A percentile compares a stretch with the other conserved stretches of the same genome.
Evolutionary conservation across 2,329 filamentous ascomycete genomes (phyloP).

Genomic region (Rutstroemia sydowiana): DNA sequence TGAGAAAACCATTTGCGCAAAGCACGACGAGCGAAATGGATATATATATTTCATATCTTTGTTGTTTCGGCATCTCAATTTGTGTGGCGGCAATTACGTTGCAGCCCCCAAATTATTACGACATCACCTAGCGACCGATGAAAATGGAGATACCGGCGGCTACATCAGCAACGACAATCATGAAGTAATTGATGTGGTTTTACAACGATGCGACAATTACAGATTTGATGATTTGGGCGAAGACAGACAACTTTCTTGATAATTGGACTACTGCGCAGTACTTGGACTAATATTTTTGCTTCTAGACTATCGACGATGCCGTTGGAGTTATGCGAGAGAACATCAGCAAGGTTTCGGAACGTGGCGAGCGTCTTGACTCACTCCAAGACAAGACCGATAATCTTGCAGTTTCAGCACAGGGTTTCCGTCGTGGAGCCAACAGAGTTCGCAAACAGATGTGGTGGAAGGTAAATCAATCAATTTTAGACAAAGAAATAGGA

Average conservation of each 20-base stretch:
- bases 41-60: not conserved
- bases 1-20: too few species aligned
- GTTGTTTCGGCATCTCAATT: constrained; percentile 7
- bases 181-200: too few species aligned
- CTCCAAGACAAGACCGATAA: constrained; percentile 94
- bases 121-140: not conserved
- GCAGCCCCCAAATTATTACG: constrained; percentile 10
- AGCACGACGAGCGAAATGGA: not conserved
- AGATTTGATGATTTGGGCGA: too few species aligned
- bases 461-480: constrained; percentile 7
- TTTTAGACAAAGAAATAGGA: not conserved
- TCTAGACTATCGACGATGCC: constrained; percentile 93
- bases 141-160: not conserved
- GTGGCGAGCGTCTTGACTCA: constrained; percentile 80
- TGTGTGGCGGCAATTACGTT: constrained; percentile 15
- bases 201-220: too few species aligned
- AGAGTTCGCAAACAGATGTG: constrained; percentile 96
- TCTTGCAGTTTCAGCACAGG: constrained; percentile 84
- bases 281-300: constrained; percentile 16
- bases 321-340: constrained; percentile 95
- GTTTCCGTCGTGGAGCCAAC: constrained; percentile 94
- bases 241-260: not conserved
- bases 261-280: not conserved
- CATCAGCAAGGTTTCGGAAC: constrained; percentile 92
- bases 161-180: too few species aligned